Evolutionary conservation across 305 asterid species (phyloP), one percentile per base, ranked within the genome.

Genomic region (Nicotiana rustica): DNA sequence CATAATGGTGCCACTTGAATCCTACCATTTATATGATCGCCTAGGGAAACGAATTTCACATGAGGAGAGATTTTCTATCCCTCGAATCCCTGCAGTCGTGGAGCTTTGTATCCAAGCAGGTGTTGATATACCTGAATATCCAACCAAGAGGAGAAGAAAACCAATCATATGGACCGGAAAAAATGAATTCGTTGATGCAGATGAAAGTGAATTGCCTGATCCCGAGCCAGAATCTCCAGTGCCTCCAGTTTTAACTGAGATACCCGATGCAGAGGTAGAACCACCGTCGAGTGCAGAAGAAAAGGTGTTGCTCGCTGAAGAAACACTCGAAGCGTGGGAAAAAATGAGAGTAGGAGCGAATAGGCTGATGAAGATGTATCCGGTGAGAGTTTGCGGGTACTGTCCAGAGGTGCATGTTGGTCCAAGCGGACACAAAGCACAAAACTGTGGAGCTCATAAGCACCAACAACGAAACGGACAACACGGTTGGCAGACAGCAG

Each of bases 21-120:
- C 92, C 76, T 95, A 86, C 86, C 99, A 96, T 92, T 86, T 96
- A 80, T 90, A 90, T 18, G 99, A 96, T 82, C 98, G 98, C 83
- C 90, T 96, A 17, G 96, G 97, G 15, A 92, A 89, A 70, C 97
- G 98, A 38, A 92, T 96, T 52, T 35, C 95, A 33, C 98, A 95
- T 5, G 90, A 88, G 67, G 98, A 95, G 87, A 89, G 98, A 86
- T 96, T 95, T 83, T 89, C 97, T 0, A 66, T 95, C 88, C 97
- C 98, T 31, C 88, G 96, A 83, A 88, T 95, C 14, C 98, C 98
- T 10, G 97, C 98, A 60, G 82, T 96, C 19, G 95, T 91, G 13
- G 98, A 96, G 92, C 98, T 96, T 82, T 96, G 99, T 89, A 91
- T 96, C 83, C 99, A 96, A 89, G 98, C 97, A 36, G 99, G 99